Percentiles rank a stretch among this genome's conserved stretches.
Conservation (phyloP, 768 basidiomycete genomes). For the Kwoniella dendrophila region DNA sequence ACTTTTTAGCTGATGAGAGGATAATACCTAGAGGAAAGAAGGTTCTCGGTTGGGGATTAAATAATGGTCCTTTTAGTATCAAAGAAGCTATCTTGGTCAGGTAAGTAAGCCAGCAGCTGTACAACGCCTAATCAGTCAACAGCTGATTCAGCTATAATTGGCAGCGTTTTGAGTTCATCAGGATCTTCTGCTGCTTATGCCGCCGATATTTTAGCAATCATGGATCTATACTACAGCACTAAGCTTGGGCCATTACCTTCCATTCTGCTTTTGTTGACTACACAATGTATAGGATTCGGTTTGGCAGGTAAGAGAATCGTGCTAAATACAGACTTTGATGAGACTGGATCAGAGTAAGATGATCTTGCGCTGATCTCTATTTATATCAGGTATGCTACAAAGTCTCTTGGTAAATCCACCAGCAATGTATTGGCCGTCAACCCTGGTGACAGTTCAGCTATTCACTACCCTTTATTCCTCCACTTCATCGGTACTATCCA, state of each 20-base stretch:
- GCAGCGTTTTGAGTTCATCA: constrained; percentile 48
- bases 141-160: background rate
- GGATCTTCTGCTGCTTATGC: constrained; percentile 56
- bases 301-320: constrained; percentile 43
- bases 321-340: background rate
- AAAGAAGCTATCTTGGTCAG: constrained; percentile 55
- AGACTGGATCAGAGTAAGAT: too few species aligned
- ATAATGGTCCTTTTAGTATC: constrained; percentile 54
- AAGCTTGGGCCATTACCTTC: constrained; percentile 46
- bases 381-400: constrained; percentile 48
- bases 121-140: background rate
- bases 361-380: background rate
- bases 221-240: constrained; percentile 55
- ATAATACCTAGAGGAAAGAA: constrained; percentile 31
- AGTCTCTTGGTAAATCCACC: constrained; percentile 54
- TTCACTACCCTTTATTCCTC: constrained; percentile 54
- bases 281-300: constrained; percentile 56
- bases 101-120: constrained; percentile 24
- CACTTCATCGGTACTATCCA: constrained; percentile 25
- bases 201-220: constrained; percentile 56
- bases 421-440: constrained; percentile 55
- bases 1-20: constrained; percentile 43
- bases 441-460: constrained; percentile 53
- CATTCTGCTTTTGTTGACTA: constrained; percentile 53
- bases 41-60: constrained; percentile 41